These are phyloP conservation scores for Leccinum colubrinum DNA, from an alignment of 1,284 basidiomycete genomes.

Conservation along the genomic window DNA sequence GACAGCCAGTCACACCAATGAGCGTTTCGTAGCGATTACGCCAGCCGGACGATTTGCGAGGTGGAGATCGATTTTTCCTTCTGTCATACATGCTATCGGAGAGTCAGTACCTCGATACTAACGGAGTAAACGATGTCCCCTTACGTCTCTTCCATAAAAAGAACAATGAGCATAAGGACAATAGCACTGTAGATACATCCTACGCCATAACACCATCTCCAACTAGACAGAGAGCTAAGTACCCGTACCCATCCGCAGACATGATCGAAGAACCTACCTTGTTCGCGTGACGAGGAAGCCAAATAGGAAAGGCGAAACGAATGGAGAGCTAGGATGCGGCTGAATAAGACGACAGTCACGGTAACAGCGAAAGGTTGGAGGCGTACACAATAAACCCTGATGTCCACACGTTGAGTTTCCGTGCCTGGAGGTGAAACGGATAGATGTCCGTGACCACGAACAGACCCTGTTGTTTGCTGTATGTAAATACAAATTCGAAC, in stretches of 20 bases:
- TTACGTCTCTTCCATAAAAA: conserved; percentile 68
- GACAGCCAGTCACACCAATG: conserved; percentile 61
- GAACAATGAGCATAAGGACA: conserved; percentile 54
- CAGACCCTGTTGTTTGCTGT: conserved; percentile 44
- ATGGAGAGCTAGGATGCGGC: conserved; percentile 40
- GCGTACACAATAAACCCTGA: conserved; percentile 65
- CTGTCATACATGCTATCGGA: conserved; percentile 63
- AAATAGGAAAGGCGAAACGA: conserved; percentile 66
- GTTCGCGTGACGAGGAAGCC: conserved; percentile 66
- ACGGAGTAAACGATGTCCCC: conserved; percentile 12
- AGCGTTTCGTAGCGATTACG: conserved; percentile 60
- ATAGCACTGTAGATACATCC: conserved; percentile 58
- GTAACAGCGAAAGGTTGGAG: conserved; percentile 15
- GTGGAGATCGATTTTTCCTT: conserved; percentile 50
- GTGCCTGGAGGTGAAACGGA: conserved; percentile 74
- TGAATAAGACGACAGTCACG: not conserved
- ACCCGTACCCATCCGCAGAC: not conserved
- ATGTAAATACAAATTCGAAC: not conserved
- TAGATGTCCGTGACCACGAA: conserved; percentile 70
- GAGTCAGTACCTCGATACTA: conserved; percentile 5
- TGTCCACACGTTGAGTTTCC: conserved; percentile 74
- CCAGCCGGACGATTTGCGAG: conserved; percentile 42
- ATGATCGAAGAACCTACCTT: conserved; percentile 31
- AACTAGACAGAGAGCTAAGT: conserved; percentile 34
- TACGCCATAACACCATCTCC: conserved; percentile 73